Evolutionary conservation across 1,139 yeast genomes (phyloP).

Genomic region (Hyphopichia wangnamkhiaoensis): DNA sequence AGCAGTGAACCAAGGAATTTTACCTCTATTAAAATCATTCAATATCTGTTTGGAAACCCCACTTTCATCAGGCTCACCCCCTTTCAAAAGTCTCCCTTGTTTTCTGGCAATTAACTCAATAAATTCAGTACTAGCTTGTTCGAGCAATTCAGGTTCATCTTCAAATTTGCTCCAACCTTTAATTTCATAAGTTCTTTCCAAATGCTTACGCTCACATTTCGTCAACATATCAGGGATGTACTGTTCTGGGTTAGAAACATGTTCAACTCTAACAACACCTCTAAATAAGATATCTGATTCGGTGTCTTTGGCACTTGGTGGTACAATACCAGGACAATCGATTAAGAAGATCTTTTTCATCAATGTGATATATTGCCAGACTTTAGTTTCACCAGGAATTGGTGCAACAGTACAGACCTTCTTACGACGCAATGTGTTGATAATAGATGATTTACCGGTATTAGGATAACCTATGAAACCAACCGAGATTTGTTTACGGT

Average conservation of each 20-base stretch:
- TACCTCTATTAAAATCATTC: conserved; percentile 95
- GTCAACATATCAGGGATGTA: conserved; percentile 84
- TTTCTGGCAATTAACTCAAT: conserved; percentile 89
- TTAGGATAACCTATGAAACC: conserved; percentile 98
- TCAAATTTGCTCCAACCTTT: conserved; percentile 77
- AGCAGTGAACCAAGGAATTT: conserved; percentile 96
- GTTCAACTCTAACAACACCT: conserved; percentile 98
- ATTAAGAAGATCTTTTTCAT: conserved; percentile 94
- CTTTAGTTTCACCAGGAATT: conserved; percentile 98
- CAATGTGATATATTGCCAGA: conserved; percentile 97
- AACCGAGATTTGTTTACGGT: conserved; percentile 93
- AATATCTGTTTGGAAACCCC: conserved; percentile 90
- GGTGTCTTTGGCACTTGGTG: conserved; percentile 86
- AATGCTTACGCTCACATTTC: conserved; percentile 86
- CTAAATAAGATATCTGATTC: conserved; percentile 93
- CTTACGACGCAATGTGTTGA: conserved; percentile 88
- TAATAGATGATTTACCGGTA: conserved; percentile 94
- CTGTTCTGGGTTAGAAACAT: conserved; percentile 93
- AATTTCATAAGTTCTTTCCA: conserved; percentile 93
- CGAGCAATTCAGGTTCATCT: conserved; percentile 39
- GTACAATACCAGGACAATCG: conserved; percentile 99
- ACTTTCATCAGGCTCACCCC: conserved; percentile 96
- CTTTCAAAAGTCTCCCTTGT: conserved; percentile 88
- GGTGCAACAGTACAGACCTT: conserved; percentile 98
- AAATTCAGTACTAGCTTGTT: conserved; percentile 71